These are phyloP conservation scores for Lachnellula occidentalis DNA, from an alignment of 2,329 filamentous ascomycete genomes.

Conservation along the genomic window DNA sequence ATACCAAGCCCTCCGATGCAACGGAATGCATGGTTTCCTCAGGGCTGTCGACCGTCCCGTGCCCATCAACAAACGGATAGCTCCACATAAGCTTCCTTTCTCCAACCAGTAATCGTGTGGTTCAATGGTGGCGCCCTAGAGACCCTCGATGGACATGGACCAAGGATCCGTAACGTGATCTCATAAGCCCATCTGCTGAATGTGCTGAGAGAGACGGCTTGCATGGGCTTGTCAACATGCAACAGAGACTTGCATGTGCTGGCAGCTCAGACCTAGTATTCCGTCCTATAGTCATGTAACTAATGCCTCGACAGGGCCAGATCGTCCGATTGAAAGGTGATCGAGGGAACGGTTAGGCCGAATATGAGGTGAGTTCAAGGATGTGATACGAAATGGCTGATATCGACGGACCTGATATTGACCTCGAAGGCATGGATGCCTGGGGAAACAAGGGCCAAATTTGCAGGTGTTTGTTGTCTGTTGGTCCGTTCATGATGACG, in stretches of 20 bases:
- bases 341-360: not conserved
- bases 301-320: slow-evolving; percentile 7
- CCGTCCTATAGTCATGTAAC: slow-evolving; percentile 16
- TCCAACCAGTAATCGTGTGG: slow-evolving; percentile 17
- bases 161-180: slow-evolving; percentile 28
- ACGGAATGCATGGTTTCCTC: slow-evolving; percentile 14
- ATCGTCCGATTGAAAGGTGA: slow-evolving; percentile 6
- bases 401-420: slow-evolving; percentile 2
- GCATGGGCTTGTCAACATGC: slow-evolving; percentile 15
- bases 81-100: slow-evolving; percentile 13
- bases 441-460: slow-evolving; percentile 9
- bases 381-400: slow-evolving; percentile 3
- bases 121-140: slow-evolving; percentile 10
- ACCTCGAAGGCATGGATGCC: slow-evolving; percentile 2
- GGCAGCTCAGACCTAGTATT: slow-evolving; percentile 14
- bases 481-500: slow-evolving; percentile 16
- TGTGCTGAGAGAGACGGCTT: slow-evolving; percentile 13
- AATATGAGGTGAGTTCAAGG: slow-evolving; percentile 2
- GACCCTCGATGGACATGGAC: slow-evolving; percentile 20
- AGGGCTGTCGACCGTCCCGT: slow-evolving; percentile 18
- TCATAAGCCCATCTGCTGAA: slow-evolving; percentile 15
- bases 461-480: slow-evolving; percentile 26
- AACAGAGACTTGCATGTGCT: slow-evolving; percentile 13
- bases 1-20: slow-evolving; percentile 9
- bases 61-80: slow-evolving; percentile 13